Conservation (phyloP, 2,329 filamentous ascomycete genomes). For the Chaetomiaceae sp. region DNA sequence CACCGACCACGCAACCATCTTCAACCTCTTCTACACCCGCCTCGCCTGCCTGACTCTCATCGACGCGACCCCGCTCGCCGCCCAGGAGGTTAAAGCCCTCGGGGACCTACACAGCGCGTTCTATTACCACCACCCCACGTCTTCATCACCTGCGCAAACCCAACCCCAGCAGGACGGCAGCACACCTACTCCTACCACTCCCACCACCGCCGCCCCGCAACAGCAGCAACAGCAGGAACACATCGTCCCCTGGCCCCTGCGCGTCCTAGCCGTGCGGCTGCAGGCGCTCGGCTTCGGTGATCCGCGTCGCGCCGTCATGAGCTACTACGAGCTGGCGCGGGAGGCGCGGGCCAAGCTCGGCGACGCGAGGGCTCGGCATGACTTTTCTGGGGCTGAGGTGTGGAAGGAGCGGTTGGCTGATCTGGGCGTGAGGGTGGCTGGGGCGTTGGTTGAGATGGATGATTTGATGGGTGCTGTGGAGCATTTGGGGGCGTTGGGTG, state of each 20-base stretch:
- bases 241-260: slow-evolving; percentile 81
- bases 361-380: slow-evolving; percentile 39
- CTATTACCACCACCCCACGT: too few species aligned
- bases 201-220: slow-evolving; percentile 9
- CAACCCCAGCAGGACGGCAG: slow-evolving; percentile 35
- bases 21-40: slow-evolving; percentile 73
- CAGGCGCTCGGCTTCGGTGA: slow-evolving; percentile 85
- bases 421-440: slow-evolving; percentile 63
- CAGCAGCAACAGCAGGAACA: slow-evolving; percentile 28
- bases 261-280: slow-evolving; percentile 75
- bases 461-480: slow-evolving; percentile 74
- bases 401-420: slow-evolving; percentile 73
- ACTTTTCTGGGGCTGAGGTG: slow-evolving; percentile 51
- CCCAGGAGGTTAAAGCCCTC: slow-evolving; percentile 59
- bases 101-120: slow-evolving; percentile 56
- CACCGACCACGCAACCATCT: slow-evolving; percentile 61
- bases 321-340: slow-evolving; percentile 80
- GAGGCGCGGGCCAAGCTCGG: slow-evolving; percentile 64
- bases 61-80: slow-evolving; percentile 64
- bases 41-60: slow-evolving; percentile 78
- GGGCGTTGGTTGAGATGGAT: slow-evolving; percentile 76
- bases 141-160: slow-evolving; percentile 23
- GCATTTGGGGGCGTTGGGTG: slow-evolving; percentile 60
- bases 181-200: neutral
- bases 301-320: slow-evolving; percentile 76